Percentiles rank a stretch among this genome's conserved stretches.
These are phyloP conservation scores for Phyllostachys edulis DNA, from an alignment of 176 grass and related monocot genomes.

Conservation along the genomic window DNA sequence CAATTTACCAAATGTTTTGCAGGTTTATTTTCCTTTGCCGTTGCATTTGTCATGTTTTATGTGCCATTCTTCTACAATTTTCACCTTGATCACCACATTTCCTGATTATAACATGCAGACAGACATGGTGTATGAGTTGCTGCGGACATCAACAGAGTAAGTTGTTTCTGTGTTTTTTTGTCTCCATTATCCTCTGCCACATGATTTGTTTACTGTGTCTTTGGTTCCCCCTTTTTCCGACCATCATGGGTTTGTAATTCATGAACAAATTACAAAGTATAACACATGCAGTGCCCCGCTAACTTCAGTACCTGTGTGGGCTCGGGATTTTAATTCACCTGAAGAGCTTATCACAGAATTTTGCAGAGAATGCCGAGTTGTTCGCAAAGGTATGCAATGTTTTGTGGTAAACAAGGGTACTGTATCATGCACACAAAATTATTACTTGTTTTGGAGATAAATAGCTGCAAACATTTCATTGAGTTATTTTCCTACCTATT, in stretches of 20 bases:
- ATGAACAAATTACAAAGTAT: neutral
- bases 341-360: constrained; percentile 97
- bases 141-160: constrained; percentile 92
- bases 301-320: constrained; percentile 87
- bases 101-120: constrained; percentile 62
- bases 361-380: constrained; percentile 96
- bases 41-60: constrained; percentile 13
- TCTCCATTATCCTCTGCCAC: neutral
- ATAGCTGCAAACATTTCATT: neutral
- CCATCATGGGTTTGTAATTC: neutral
- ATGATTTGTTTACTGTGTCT: neutral
- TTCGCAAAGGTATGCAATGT: constrained; percentile 75
- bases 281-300: constrained; percentile 73
- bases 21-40: constrained; percentile 49
- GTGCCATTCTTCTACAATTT: neutral
- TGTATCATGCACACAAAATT: neutral
- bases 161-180: constrained; percentile 22
- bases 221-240: neutral
- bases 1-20: constrained; percentile 95
- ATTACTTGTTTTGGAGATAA: constrained; percentile 7
- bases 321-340: constrained; percentile 80
- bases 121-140: constrained; percentile 96
- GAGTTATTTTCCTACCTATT: neutral
- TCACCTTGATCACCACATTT: constrained; percentile 6
- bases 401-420: neutral